phyloP scores from a whole-genome alignment of 495 filamentous ascomycete species.

The Penicillium tannophilum region DNA sequence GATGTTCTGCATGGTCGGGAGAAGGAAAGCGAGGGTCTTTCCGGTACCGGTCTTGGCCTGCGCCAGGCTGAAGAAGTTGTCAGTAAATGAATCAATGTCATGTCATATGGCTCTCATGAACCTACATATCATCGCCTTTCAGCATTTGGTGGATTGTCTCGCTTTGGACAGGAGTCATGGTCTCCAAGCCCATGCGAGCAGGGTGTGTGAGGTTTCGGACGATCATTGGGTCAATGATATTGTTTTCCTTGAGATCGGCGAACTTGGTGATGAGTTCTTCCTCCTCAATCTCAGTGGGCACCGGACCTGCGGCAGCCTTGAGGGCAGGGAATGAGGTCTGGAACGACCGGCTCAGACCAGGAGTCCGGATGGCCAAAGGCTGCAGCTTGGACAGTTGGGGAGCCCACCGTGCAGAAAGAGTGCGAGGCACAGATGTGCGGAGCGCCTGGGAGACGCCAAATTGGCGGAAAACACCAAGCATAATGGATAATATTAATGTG shows the following conservation, averaged over 20 bases:
- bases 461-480: conserved; percentile 48
- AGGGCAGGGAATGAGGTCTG: conserved; percentile 35
- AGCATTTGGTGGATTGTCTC: conserved; percentile 78
- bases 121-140: conserved; percentile 78
- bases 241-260: conserved; percentile 61
- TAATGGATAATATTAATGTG: conserved; percentile 24
- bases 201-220: conserved; percentile 68
- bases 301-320: conserved; percentile 28
- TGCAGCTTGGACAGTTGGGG: conserved; percentile 37
- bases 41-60: conserved; percentile 89
- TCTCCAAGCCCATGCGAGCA: conserved; percentile 66
- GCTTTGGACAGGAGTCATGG: conserved; percentile 92
- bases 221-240: conserved; percentile 64
- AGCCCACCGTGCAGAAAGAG: conserved; percentile 29
- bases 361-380: conserved; percentile 22
- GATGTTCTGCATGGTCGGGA: conserved; percentile 75
- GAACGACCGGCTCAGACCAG: conserved; percentile 29
- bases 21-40: conserved; percentile 82
- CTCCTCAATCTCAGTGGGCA: conserved; percentile 19
- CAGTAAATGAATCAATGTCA: conserved; percentile 5
- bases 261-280: conserved; percentile 63
- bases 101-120: conserved; percentile 11
- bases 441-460: conserved; percentile 41
- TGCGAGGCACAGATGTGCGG: conserved; percentile 37
- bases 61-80: conserved; percentile 64